Percentiles rank a stretch among this genome's conserved stretches.
Conservation (phyloP, 1,139 yeast species). For the Hanseniaspora gamundiae region DNA sequence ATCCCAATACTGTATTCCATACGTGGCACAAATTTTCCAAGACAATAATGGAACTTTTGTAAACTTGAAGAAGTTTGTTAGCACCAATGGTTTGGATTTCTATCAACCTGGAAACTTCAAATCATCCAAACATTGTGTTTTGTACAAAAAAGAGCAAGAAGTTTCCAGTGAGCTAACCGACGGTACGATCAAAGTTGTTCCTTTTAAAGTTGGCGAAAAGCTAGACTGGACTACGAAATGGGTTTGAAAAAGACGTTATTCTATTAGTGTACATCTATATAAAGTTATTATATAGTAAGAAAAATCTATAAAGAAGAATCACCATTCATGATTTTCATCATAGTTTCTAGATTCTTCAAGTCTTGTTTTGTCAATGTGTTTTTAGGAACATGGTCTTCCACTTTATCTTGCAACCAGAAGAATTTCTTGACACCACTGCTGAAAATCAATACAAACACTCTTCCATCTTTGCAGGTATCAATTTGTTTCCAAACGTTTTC, state of each 20-base stretch:
- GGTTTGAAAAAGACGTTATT: conserved; percentile 36
- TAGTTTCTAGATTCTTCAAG: conserved; percentile 36
- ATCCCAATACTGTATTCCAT: conserved; percentile 70
- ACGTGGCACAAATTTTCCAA: conserved; percentile 81
- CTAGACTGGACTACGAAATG: conserved; percentile 72
- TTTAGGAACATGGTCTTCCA: conserved; percentile 41
- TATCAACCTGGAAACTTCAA: conserved; percentile 42
- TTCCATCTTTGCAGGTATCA: conserved; percentile 63
- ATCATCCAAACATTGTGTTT: conserved; percentile 34
- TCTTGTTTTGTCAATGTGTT: conserved; percentile 54
- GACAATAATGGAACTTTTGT: conserved; percentile 36
- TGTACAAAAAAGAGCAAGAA: conserved; percentile 37
- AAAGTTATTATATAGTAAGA: background rate
- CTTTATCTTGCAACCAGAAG: conserved; percentile 89
- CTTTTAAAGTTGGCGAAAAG: conserved; percentile 77
- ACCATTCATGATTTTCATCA: conserved; percentile 41
- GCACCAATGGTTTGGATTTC: conserved; percentile 59
- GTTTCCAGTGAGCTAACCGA: conserved; percentile 51
- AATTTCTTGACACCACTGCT: conserved; percentile 76
- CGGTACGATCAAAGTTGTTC: conserved; percentile 50
- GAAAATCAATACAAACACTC: conserved; percentile 76
- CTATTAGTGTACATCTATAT: conserved; percentile 21
- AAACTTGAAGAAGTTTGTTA: conserved; percentile 60
- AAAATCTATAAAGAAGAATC: conserved; percentile 13
- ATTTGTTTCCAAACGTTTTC: conserved; percentile 79